A percentile compares a stretch with the other conserved stretches of the same genome.
Conservation (phyloP, 805 yeast species). For the Nakazawaea ernobii region DNA sequence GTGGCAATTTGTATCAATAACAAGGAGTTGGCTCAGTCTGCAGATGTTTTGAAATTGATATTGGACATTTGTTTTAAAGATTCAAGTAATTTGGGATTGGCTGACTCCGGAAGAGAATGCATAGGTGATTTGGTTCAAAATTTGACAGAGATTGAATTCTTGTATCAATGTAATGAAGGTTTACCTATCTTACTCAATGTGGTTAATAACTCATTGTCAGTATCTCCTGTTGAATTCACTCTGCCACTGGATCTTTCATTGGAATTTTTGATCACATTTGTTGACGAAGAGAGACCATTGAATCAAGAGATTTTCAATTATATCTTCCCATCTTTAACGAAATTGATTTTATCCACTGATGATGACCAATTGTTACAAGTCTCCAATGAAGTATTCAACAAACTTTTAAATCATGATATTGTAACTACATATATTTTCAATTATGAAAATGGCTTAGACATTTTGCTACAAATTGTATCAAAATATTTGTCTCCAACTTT, state of each 20-base stretch:
- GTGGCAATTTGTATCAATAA: constrained; percentile 47
- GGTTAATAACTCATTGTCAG: constrained; percentile 25
- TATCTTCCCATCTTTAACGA: constrained; percentile 37
- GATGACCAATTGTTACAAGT: constrained; percentile 78
- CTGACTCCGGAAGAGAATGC: constrained; percentile 63
- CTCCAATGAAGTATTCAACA: constrained; percentile 69
- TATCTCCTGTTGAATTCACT: constrained; percentile 40
- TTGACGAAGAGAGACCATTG: constrained; percentile 25
- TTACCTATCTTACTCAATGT: constrained; percentile 45
- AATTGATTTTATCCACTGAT: constrained; percentile 36
- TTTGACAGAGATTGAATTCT: constrained; percentile 39
- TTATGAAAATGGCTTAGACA: constrained; percentile 42
- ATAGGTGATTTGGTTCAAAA: constrained; percentile 51
- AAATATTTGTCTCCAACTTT: constrained; percentile 66
- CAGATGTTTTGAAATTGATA: constrained; percentile 45
- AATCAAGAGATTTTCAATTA: constrained; percentile 35
- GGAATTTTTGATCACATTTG: constrained; percentile 48
- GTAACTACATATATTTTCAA: constrained; percentile 29
- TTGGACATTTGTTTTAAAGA: constrained; percentile 65
- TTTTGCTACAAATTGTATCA: constrained; percentile 58
- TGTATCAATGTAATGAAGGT: constrained; percentile 41
- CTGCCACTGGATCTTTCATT: constrained; percentile 55
- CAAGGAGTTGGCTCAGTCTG: constrained; percentile 21
- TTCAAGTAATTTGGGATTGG: constrained; percentile 67
- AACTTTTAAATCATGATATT: constrained; percentile 36